phyloP scores from a whole-genome alignment of 805 yeast genomes.

The Middelhovenomyces tepae region DNA sequence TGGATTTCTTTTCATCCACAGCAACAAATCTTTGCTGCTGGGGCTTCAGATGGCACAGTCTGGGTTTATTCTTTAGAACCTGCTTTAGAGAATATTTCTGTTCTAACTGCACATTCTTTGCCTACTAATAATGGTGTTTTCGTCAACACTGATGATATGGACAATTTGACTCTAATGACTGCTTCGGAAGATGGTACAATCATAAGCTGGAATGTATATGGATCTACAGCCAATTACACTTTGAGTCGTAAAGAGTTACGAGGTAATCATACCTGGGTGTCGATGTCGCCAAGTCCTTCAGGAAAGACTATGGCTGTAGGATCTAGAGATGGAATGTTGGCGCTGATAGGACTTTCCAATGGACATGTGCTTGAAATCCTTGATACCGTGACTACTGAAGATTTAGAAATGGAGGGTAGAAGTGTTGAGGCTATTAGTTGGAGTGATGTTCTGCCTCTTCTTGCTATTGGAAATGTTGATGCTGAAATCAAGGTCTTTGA shows the following conservation, averaged over 20 bases:
- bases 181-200: constrained; percentile 79
- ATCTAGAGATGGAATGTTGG: constrained; percentile 77
- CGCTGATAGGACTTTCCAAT: constrained; percentile 63
- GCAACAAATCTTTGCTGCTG: constrained; percentile 75
- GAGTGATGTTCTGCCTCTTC: constrained; percentile 53
- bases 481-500: constrained; percentile 83
- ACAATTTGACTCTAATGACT: constrained; percentile 58
- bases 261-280: constrained; percentile 87
- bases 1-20: constrained; percentile 79
- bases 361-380: constrained; percentile 64
- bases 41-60: constrained; percentile 86
- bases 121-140: constrained; percentile 79
- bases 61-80: constrained; percentile 82
- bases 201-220: constrained; percentile 83
- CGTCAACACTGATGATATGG: constrained; percentile 50
- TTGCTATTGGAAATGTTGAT: constrained; percentile 84
- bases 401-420: constrained; percentile 36
- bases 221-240: constrained; percentile 54
- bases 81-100: constrained; percentile 41
- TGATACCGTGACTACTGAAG: constrained; percentile 51
- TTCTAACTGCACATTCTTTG: constrained; percentile 51
- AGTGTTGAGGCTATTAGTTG: constrained; percentile 77
- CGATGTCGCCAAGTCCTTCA: constrained; percentile 44
- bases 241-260: constrained; percentile 43
- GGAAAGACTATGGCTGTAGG: constrained; percentile 64